Percentiles rank a stretch among this genome's conserved stretches.
Evolutionary conservation across 352 stramenopile species (phyloP).

Genomic region (Phytophthora hybrid): DNA sequence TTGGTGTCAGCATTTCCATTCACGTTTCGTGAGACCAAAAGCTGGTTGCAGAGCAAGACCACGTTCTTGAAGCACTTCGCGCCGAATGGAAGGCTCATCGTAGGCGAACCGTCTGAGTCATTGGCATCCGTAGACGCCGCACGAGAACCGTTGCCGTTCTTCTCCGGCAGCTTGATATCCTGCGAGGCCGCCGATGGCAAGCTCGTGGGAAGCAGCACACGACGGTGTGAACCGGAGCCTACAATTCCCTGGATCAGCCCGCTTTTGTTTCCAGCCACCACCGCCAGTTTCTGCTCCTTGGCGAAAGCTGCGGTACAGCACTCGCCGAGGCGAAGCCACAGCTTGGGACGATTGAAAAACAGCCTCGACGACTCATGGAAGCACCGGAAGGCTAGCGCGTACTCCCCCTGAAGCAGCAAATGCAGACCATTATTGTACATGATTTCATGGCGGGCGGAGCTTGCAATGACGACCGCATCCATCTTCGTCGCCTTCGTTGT

Average conservation of each 20-base stretch:
- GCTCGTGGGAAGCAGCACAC: slow-evolving; percentile 81
- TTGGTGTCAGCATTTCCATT: slow-evolving; percentile 43
- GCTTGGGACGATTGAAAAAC: slow-evolving; percentile 92
- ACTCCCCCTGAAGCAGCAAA: slow-evolving; percentile 86
- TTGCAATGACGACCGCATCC: slow-evolving; percentile 65
- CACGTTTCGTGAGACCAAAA: slow-evolving; percentile 54
- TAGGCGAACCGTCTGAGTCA: slow-evolving; percentile 54
- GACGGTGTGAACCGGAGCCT: slow-evolving; percentile 80
- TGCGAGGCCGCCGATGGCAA: slow-evolving; percentile 65
- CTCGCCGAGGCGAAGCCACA: slow-evolving; percentile 93
- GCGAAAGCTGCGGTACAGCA: slow-evolving; percentile 90
- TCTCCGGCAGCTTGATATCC: slow-evolving; percentile 75
- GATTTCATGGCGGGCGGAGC: slow-evolving; percentile 87
- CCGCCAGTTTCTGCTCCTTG: slow-evolving; percentile 68
- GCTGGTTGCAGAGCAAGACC: slow-evolving; percentile 82
- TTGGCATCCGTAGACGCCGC: slow-evolving; percentile 37
- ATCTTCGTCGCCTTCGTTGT: slow-evolving; percentile 68
- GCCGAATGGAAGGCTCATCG: slow-evolving; percentile 87
- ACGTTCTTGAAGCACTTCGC: slow-evolving; percentile 92
- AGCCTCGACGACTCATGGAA: slow-evolving; percentile 90
- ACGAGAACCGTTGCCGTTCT: slow-evolving; percentile 53
- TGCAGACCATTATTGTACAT: slow-evolving; percentile 95
- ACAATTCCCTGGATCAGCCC: slow-evolving; percentile 83
- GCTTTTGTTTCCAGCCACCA: slow-evolving; percentile 79
- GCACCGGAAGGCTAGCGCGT: slow-evolving; percentile 87